Conservation (phyloP, 176 grass and related monocot species). For the Sorghum bicolor region DNA sequence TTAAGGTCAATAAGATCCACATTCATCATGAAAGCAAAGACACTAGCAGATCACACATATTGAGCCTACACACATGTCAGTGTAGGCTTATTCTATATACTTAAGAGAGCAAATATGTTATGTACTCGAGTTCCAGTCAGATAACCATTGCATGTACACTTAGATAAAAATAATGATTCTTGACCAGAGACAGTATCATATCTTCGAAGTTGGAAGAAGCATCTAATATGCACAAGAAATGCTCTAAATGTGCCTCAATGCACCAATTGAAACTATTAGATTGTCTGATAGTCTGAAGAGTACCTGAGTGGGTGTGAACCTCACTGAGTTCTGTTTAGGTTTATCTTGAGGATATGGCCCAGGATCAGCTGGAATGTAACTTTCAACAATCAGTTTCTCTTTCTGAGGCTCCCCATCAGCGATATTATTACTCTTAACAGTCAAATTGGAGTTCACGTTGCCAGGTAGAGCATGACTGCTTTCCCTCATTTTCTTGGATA, state of each 20-base stretch:
- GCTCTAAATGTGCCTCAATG: slow-evolving; percentile 13
- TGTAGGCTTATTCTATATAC: not conserved
- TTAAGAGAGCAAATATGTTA: not conserved
- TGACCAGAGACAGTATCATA: not conserved
- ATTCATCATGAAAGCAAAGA: slow-evolving; percentile 5
- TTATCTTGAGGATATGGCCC: slow-evolving; percentile 99
- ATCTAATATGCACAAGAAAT: not conserved
- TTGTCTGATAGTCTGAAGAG: slow-evolving; percentile 17
- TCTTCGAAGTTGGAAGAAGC: not conserved
- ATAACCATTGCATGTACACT: not conserved
- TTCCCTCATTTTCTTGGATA: slow-evolving; percentile 82
- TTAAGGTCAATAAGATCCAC: slow-evolving; percentile 13
- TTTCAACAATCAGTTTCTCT: slow-evolving; percentile 75
- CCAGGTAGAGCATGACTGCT: slow-evolving; percentile 72
- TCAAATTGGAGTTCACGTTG: slow-evolving; percentile 41
- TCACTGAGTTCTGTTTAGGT: slow-evolving; percentile 92
- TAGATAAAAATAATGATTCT: not conserved
- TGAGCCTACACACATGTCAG: not conserved
- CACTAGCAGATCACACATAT: not conserved
- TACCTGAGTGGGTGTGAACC: slow-evolving; percentile 98
- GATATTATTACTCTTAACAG: slow-evolving; percentile 29
- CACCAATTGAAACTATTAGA: not conserved
- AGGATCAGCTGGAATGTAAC: slow-evolving; percentile 85
- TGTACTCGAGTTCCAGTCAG: not conserved
- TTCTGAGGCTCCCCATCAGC: slow-evolving; percentile 42